Conservation (phyloP, 2,329 filamentous ascomycete genomes). For the Monilinia aucupariae region DNA sequence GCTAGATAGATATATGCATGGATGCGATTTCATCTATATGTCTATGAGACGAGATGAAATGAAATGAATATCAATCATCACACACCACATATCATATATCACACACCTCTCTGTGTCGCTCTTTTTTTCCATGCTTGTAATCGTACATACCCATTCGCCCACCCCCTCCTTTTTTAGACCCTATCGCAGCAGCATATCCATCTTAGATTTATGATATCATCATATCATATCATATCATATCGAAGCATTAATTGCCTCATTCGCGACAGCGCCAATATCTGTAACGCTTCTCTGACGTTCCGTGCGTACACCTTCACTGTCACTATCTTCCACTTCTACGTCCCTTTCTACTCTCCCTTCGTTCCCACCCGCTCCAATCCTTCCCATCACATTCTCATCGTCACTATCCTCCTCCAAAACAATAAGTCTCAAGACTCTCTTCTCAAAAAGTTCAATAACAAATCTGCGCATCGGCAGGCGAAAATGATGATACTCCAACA, state of each 20-base stretch:
- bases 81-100: not conserved
- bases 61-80: not conserved
- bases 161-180: not conserved
- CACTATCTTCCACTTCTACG: conserved; percentile 45
- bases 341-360: conserved; percentile 51
- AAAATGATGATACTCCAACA: conserved; percentile 87
- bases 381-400: conserved; percentile 42
- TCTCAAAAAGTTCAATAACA: conserved; percentile 91
- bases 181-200: not conserved
- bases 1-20: too few species aligned
- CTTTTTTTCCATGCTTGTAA: not conserved
- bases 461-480: conserved; percentile 80
- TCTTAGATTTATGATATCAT: too few species aligned
- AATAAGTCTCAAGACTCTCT: conserved; percentile 75
- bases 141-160: conserved; percentile 3
- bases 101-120: not conserved
- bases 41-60: not conserved
- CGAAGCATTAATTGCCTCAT: not conserved
- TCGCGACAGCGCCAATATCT: conserved; percentile 1
- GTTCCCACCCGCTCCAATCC: conserved; percentile 37
- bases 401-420: conserved; percentile 62
- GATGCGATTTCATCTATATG: not conserved
- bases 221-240: not conserved
- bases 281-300: conserved; percentile 13
- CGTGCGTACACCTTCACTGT: conserved; percentile 7